phyloP scores from a whole-genome alignment of 2,329 filamentous ascomycete species.

The Aspergillus caelatus region DNA sequence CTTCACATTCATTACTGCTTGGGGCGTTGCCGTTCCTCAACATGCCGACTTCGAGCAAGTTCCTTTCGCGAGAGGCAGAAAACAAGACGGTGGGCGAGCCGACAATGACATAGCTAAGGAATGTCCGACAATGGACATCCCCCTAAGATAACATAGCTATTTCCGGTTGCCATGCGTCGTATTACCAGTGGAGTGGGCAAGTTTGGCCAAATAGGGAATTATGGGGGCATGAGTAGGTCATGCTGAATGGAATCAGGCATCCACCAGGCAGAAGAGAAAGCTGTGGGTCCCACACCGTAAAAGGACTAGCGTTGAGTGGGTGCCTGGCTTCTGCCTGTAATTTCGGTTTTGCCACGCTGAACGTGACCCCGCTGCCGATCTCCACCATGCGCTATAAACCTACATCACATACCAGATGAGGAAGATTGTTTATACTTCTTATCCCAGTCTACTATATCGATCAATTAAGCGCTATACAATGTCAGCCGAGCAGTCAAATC shows the following conservation, averaged over 20 bases:
- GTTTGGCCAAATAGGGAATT: no score
- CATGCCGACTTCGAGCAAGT: no score
- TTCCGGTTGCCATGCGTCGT: no score
- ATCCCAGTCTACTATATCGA: neutral
- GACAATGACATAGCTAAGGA: no score
- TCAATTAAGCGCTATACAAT: neutral
- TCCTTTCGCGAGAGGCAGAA: no score
- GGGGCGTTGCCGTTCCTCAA: no score
- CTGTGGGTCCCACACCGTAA: neutral
- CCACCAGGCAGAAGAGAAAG: neutral
- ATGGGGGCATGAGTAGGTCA: no score
- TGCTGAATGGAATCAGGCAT: neutral
- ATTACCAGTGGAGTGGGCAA: no score
- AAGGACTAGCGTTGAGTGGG: neutral
- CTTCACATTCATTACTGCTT: no score
- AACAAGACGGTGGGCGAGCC: no score
- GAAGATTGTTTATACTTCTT: neutral
- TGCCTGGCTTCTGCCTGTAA: neutral
- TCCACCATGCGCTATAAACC: neutral
- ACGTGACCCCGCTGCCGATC: neutral
- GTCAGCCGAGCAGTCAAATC: neutral
- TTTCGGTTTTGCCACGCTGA: neutral
- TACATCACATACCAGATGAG: neutral
- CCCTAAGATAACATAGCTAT: no score
- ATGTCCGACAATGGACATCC: no score